phyloP scores from a whole-genome alignment of 2,329 filamentous ascomycete species.

The Botryotinia convoluta region DNA sequence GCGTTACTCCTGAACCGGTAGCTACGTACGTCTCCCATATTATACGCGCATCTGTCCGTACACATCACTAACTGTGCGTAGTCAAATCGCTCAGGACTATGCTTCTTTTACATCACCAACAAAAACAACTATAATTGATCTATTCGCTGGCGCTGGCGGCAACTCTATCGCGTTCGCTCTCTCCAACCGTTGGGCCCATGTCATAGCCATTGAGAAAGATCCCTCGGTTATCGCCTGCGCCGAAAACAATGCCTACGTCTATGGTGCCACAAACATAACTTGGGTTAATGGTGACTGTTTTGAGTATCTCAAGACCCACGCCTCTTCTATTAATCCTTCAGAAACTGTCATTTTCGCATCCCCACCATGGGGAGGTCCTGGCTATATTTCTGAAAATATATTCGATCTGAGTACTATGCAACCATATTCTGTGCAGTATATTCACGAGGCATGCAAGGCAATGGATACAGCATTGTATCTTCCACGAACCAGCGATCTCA shows the following conservation, averaged over 20 bases:
- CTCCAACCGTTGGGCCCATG: conserved; percentile 72
- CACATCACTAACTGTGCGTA: conserved; percentile 35
- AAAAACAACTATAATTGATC: conserved; percentile 63
- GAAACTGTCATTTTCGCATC: conserved; percentile 62
- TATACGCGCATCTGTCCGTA: neutral
- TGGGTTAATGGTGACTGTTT: conserved; percentile 91
- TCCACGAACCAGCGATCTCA: conserved; percentile 78
- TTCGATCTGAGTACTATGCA: conserved; percentile 86
- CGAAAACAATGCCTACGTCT: conserved; percentile 85
- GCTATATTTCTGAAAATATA: conserved; percentile 63
- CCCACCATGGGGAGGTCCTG: conserved; percentile 71
- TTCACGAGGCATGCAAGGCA: conserved; percentile 60
- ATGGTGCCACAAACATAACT: conserved; percentile 76
- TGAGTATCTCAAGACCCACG: conserved; percentile 33
- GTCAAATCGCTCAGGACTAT: conserved; percentile 74
- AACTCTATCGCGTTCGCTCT: conserved; percentile 94
- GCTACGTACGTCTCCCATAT: conserved; percentile 60
- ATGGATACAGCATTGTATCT: conserved; percentile 73
- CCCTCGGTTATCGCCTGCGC: conserved; percentile 79
- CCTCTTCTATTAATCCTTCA: conserved; percentile 28
- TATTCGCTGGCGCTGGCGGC: conserved; percentile 87
- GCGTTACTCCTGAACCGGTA: conserved; percentile 89
- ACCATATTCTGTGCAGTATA: conserved; percentile 69
- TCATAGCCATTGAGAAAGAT: conserved; percentile 89
- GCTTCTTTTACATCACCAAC: conserved; percentile 41